A percentile compares a stretch with the other conserved stretches of the same genome.
Evolutionary conservation across 345 rosid species (phyloP).

Genomic region (Adansonia digitata): DNA sequence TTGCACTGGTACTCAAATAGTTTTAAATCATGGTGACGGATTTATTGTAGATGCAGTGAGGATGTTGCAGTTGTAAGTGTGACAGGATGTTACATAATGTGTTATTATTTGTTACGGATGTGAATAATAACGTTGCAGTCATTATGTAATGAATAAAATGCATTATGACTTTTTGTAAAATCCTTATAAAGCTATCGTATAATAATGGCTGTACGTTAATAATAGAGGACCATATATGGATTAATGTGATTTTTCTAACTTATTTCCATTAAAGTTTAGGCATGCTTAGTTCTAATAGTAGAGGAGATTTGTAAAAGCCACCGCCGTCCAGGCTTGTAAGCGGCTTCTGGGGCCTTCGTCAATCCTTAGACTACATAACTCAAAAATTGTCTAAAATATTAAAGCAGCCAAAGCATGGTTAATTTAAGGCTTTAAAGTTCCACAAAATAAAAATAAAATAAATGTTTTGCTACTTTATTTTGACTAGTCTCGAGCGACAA

Average conservation of each 20-base stretch:
- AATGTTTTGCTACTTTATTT: neutral
- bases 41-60: no score
- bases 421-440: neutral
- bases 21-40: no score
- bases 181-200: no score
- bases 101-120: no score
- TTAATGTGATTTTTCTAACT: neutral
- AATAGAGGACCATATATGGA: neutral
- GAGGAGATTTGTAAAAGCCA: neutral
- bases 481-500: neutral
- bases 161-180: no score
- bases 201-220: no score
- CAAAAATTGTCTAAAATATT: neutral
- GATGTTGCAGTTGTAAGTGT: no score
- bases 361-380: neutral
- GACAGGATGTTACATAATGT: no score
- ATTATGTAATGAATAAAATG: no score
- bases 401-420: neutral
- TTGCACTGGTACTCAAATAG: neutral
- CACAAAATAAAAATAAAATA: neutral
- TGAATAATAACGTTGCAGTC: no score
- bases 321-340: conserved; percentile 33
- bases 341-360: neutral
- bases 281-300: neutral
- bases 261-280: no score